A percentile compares a stretch with the other conserved stretches of the same genome.
Evolutionary conservation across 108 stramenopile species (phyloP).

Genomic region (Cylindrotheca closterium): DNA sequence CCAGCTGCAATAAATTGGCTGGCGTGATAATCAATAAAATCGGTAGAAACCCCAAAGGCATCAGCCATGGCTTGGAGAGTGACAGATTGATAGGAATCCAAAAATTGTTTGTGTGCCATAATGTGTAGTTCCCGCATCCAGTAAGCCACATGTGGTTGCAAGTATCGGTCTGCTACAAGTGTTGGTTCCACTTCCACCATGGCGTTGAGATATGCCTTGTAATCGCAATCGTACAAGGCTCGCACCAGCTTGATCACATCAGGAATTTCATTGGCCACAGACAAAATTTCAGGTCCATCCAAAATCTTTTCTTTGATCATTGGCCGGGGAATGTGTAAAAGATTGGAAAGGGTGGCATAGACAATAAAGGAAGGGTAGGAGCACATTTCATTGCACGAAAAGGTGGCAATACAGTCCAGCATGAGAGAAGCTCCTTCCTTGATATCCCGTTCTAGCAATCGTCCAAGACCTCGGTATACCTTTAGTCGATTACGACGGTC

Average conservation of each 20-base stretch:
- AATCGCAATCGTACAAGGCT: slow-evolving; percentile 93
- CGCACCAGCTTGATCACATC: slow-evolving; percentile 72
- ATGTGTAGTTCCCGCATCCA: slow-evolving; percentile 94
- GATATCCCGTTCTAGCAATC: slow-evolving; percentile 81
- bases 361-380: slow-evolving; percentile 91
- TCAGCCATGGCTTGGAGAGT: slow-evolving; percentile 91
- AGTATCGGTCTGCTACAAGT: slow-evolving; percentile 79
- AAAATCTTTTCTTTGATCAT: slow-evolving; percentile 91
- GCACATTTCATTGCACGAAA: slow-evolving; percentile 95
- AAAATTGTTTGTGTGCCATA: slow-evolving; percentile 94
- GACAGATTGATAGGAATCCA: slow-evolving; percentile 98
- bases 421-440: slow-evolving; percentile 82
- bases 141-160: slow-evolving; percentile 83
- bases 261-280: slow-evolving; percentile 83
- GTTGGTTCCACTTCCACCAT: slow-evolving; percentile 86
- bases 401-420: slow-evolving; percentile 94
- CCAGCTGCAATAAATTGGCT: slow-evolving; percentile 97
- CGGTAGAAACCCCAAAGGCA: slow-evolving; percentile 89
- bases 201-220: slow-evolving; percentile 88
- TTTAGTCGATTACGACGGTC: slow-evolving; percentile 97
- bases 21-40: slow-evolving; percentile 93
- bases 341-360: slow-evolving; percentile 87
- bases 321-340: slow-evolving; percentile 83
- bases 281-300: slow-evolving; percentile 95
- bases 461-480: slow-evolving; percentile 88